phyloP scores from a whole-genome alignment of 306 rosid species.

The Cucumis sativus region Cucumber_9930_V3 NC_026660.2:7705001-7705500 shows the following conservation, averaged over 20 bases:
- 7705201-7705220: constrained; percentile 34
- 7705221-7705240: constrained; percentile 32
- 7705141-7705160: constrained; percentile 23
- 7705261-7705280: constrained; percentile 55
- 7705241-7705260: constrained; percentile 59
- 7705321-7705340: constrained; percentile 38
- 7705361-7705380: constrained; percentile 53
- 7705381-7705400: constrained; percentile 47
- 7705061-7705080: not conserved
- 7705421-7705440: constrained; percentile 68
- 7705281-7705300: constrained; percentile 53
- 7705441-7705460: constrained; percentile 43
- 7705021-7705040: not conserved
- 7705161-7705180: constrained; percentile 26
- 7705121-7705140: constrained; percentile 12
- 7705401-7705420: constrained; percentile 59
- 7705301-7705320: constrained; percentile 37
- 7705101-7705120: constrained; percentile 11
- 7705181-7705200: constrained; percentile 40
- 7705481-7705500: constrained; percentile 79
- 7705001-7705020: not conserved
- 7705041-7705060: not conserved
- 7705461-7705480: constrained; percentile 52
- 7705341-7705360: constrained; percentile 65
- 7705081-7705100: not conserved